Conservation (phyloP, 2,329 filamentous ascomycete genomes). For the Fusarium begoniae region DNA sequence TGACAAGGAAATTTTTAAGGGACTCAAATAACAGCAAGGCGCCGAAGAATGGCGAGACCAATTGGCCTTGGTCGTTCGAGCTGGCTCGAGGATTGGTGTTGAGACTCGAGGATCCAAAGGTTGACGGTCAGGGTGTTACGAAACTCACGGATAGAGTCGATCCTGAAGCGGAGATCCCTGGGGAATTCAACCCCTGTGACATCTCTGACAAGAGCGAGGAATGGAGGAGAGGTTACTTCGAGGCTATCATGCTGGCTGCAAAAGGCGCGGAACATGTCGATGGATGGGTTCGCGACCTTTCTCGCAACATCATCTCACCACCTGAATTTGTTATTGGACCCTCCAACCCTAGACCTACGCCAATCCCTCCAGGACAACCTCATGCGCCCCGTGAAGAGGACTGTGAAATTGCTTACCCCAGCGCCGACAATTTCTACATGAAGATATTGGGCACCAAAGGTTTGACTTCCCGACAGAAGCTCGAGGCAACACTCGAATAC, state of each 20-base stretch:
- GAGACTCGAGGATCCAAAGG: conserved; percentile 73
- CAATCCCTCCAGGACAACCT: conserved; percentile 71
- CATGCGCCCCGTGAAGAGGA: conserved; percentile 78
- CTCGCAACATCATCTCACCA: conserved; percentile 72
- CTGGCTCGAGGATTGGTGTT: conserved; percentile 68
- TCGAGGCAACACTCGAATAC: conserved; percentile 84
- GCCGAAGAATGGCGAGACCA: conserved; percentile 60
- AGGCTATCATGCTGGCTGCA: conserved; percentile 80
- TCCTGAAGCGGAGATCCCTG: conserved; percentile 72
- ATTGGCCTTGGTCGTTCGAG: conserved; percentile 75
- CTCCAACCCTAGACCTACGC: conserved; percentile 82
- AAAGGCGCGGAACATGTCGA: conserved; percentile 83
- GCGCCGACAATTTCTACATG: conserved; percentile 81
- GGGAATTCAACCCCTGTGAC: conserved; percentile 71
- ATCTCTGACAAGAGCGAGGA: conserved; percentile 79
- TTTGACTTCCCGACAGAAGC: conserved; percentile 78
- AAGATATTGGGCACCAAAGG: conserved; percentile 83
- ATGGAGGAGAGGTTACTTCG: conserved; percentile 88
- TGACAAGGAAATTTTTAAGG: conserved; percentile 74
- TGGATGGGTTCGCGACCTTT: conserved; percentile 77
- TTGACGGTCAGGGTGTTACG: conserved; percentile 73
- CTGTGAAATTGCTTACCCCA: conserved; percentile 73
- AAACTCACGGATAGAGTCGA: conserved; percentile 71
- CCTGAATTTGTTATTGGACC: conserved; percentile 80
- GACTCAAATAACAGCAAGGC: conserved; percentile 69